Conservation (phyloP, 2,329 filamentous ascomycete genomes). For the Monascus ruber region DNA sequence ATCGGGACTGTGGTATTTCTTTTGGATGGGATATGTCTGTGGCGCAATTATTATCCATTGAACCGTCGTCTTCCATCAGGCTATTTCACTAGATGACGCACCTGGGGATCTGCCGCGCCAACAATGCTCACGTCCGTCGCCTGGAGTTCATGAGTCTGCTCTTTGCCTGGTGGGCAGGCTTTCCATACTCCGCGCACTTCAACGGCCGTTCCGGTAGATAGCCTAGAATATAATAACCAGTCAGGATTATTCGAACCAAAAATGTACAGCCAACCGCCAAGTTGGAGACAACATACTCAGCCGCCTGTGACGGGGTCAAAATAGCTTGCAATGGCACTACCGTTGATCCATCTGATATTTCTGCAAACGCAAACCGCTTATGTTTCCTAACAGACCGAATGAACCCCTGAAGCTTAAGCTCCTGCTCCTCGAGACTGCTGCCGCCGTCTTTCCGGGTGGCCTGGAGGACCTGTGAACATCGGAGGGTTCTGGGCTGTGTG, state of each 20-base stretch:
- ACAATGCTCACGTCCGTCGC: conserved; percentile 58
- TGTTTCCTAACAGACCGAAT: conserved; percentile 77
- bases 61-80: not conserved
- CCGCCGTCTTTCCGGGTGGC: conserved; percentile 14
- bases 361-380: conserved; percentile 72
- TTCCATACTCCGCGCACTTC: conserved; percentile 68
- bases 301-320: conserved; percentile 57
- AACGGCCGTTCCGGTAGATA: conserved; percentile 73
- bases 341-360: conserved; percentile 79
- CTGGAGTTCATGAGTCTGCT: conserved; percentile 71
- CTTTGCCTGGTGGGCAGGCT: conserved; percentile 51
- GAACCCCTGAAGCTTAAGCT: conserved; percentile 60
- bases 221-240: conserved; percentile 38
- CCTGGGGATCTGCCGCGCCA: conserved; percentile 67
- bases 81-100: conserved; percentile 34
- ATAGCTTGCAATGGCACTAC: conserved; percentile 70
- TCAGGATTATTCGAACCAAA: not conserved
- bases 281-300: conserved; percentile 48
- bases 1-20: conserved; percentile 86
- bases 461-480: conserved; percentile 29
- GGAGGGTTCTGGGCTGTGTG: conserved; percentile 13
- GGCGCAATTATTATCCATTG: conserved; percentile 1
- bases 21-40: conserved; percentile 85
- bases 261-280: not conserved
- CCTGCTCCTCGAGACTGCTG: conserved; percentile 23